Base-by-base conservation (phyloP, 2,329 filamentous ascomycete genomes). In the Colletotrichum eleusines region DNA sequence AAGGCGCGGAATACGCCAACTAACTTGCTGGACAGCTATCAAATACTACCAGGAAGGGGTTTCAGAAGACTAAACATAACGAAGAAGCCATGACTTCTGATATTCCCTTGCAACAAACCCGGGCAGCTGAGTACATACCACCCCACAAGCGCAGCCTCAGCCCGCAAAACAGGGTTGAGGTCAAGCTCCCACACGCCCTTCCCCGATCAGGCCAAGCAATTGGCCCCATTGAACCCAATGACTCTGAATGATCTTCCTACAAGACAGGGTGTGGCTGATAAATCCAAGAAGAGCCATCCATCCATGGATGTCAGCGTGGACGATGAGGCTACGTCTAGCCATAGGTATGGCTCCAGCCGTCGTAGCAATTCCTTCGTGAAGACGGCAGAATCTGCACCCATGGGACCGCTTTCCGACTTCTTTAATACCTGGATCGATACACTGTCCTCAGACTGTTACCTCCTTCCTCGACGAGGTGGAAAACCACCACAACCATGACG, bases 401-500 rank as follows among this genome's bases (percentile, higher is more conserved):
- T 18, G 8, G n/a, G 28, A 23, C 6, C 18, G 1, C 14, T 40
- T 16, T 54, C 57, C 23, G 40, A 20, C 3, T 28, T 26, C 6
- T 51, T 71, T 16, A 31, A 40, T 18, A 26, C 44, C n/a, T 71
- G 69, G 69, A 16, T 71, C 12, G 8, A 59, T 11, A 28, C n/a
- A 3, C 28, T 64, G 42, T 18, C 35, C n/a, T 42, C 18, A 7
- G 33, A n/a, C 6, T 35, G 31, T 51, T 12, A 50, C 28, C 23
- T 64, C 40, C 18, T 63, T 51, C n/a, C 62, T 42, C 18, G 7
- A 16, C 42, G n/a, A 66, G 70, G 72, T 69, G 67, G 58, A 71
- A 42, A 65, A 73, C 61, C 73, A 76, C 70, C 74, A 68, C 53
- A 28, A 66, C 2, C 76, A 76, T 28, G 84, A 83, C 23, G 75